Base-by-base conservation (phyloP, 495 filamentous ascomycete genomes). In the Hypomontagnella submonticulosa region DNA sequence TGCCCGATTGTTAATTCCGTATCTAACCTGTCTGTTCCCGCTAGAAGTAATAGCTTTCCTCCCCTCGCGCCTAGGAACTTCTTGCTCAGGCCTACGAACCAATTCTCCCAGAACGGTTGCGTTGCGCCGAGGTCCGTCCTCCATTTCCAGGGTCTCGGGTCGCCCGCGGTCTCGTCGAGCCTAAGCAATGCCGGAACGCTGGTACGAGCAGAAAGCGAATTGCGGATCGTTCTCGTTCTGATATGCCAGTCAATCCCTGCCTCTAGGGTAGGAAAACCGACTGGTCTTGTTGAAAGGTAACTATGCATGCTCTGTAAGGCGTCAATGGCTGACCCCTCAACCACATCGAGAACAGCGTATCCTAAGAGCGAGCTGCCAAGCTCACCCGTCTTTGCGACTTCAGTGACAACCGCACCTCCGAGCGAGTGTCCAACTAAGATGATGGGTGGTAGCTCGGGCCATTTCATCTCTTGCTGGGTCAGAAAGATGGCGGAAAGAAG, bases 1-100 rank as follows among this genome's bases (percentile, higher is more conserved):
- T 98, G 95, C 12, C 92, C 95, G 73, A 98, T 98, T 78, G 93
- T 97, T 65, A 98, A 75, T 68, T 98, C 95, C 70, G 90, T 96
- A 73, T 98, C 95, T 47, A 99, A 76, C 54, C 96, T 83, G 77
- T 99, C 95, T 11, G 95, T 98, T 4, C 95, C 95, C 4, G 95
- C 96, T 12, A 99, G 84, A 23, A 99, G 77, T 20, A 99, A 79
- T 59, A 98, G 72, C 76, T 99, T 99, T 42, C 93, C 95, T 7
- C 94, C 95, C 46, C 84, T 84, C 0, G 89, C 90, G 32, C 84
- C 81, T 20, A 99, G 83, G 74, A 99, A 99, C 75, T 97, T 97
- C 52, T 83, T 82, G 68, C 91, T 96, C 52, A 98, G 81, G 0
- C 92, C 93, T 13, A 85, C 77, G 66, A 98, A 99, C 95, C 95